These are phyloP conservation scores for Pycnococcus provasolii DNA, from an alignment of 139 green algal species.

Conservation along the genomic window DNA sequence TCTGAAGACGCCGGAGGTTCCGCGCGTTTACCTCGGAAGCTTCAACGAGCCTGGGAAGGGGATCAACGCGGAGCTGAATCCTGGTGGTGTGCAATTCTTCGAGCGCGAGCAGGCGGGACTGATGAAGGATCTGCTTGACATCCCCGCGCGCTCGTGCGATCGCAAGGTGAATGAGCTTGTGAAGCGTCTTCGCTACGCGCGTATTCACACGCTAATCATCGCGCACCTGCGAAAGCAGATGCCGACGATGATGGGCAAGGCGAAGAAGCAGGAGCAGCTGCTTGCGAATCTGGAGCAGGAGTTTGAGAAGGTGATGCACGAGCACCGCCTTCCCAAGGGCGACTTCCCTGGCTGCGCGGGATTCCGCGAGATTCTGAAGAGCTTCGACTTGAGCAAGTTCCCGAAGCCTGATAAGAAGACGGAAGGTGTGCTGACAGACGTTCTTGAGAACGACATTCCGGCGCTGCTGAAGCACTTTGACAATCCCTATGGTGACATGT, in stretches of 20 bases:
- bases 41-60: conserved; percentile 54
- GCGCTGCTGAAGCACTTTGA: conserved; percentile 74
- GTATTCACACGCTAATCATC: conserved; percentile 87
- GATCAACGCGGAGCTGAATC: conserved; percentile 6
- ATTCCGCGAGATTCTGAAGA: conserved; percentile 68
- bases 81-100: conserved; percentile 50
- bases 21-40: conserved; percentile 84
- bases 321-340: conserved; percentile 74
- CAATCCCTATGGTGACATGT: conserved; percentile 51
- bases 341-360: conserved; percentile 79
- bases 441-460: conserved; percentile 74
- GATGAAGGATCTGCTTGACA: conserved; percentile 80
- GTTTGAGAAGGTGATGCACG: conserved; percentile 70
- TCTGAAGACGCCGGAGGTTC: conserved; percentile 81
- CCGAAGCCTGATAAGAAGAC: conserved; percentile 36
- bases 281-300: conserved; percentile 47
- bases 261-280: conserved; percentile 59
- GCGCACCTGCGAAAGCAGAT: conserved; percentile 70
- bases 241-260: conserved; percentile 76
- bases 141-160: conserved; percentile 64
- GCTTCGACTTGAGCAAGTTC: conserved; percentile 68
- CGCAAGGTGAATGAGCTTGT: conserved; percentile 96
- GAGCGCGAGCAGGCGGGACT: conserved; percentile 80
- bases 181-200: conserved; percentile 76
- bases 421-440: conserved; percentile 12